Evolutionary conservation across 202 grass and related monocot genomes (phyloP), one percentile per base, ranked within the genome.

Genomic region (Elaeis oleifera): DNA sequence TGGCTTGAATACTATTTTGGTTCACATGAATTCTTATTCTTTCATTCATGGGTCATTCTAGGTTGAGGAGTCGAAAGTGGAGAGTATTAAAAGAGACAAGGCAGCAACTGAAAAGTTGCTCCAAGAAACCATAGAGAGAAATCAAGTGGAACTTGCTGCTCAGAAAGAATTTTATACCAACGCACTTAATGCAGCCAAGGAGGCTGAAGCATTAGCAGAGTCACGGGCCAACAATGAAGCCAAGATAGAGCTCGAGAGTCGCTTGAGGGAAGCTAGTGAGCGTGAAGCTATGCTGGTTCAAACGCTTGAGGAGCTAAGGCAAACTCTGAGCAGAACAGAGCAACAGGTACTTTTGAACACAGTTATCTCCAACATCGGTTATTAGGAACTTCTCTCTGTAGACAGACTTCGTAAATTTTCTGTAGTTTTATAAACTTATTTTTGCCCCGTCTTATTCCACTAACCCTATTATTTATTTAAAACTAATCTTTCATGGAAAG

Each of bases 81-180:
- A 99, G 67, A 99, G 95, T 78, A 84, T 82, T 63, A 99, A 87
- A 73, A 84, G 88, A 82, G 95, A 99, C 57, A 99, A 99, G 78
- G 72, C 85, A 51, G 70, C 80, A 54, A 99, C 89, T 49, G 95
- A 99, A 52, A 99, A 94, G 62, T 69, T 99, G 64, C 74, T 99
- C 74, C 95, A 99, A 83, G 95, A 99, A 80, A 94, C 95, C 51
- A 90, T 99, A 79, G 95, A 99, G 82, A 85, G 84, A 79, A 99
- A 99, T 70, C 95, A 94, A 89, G 67, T 80, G 52, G 95, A 99
- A 66, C 83, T 99, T 76, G 70, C 78, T 58, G 82, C 95, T 71
- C 89, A 94, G 76, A 99, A 99, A 78, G 95, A 99, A 85, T 94
- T 99, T 80, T 99, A 89, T 68, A 77, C 85, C 39, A 99, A 80